Base-by-base conservation (phyloP, 805 yeast genomes). In the Candida broadrunensis region DNA sequence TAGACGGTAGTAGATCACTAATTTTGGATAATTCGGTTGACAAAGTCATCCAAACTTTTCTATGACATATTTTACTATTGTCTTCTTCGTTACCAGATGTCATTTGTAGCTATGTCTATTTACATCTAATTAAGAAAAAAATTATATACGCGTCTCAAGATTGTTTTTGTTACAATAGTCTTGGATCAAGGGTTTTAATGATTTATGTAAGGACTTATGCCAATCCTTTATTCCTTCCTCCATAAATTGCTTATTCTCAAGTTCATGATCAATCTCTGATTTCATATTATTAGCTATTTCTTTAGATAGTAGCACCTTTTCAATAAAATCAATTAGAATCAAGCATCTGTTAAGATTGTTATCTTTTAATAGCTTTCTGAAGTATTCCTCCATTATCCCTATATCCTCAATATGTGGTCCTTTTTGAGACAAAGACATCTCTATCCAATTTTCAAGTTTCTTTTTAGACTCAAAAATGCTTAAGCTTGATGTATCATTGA, bases 1-100 rank as follows among this genome's bases (percentile, higher is more conserved):
- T 81, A 0, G 84, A 63, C 1, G 85, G 85, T 2, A 80, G 59
- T 23, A 59, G 44, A 43, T 78, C 82, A 32, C 60, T 50, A 20
- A 60, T 30, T 11, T 37, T 35, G 7, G 58, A 38, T 15, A 51
- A 43, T n/a, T 39, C 37, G 2, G 39, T 44, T 9, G 60, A 54
- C 6, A 48, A 51, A 4, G 57, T 49, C 7, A 60, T 35, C 50
- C 51, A 55, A 19, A 58, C 58, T 9, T 42, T 43, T 38, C 62
- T 24, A 5, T 25, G 14, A 25, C 5, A 9, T 25, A 13, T 13
- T 7, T 13, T 13, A 8, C 14, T 25, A 9, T 11, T 13, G 12
- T 5, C 14, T 13, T 25, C 29, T 14, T 29, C 32, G 5, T 15
- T 15, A 29, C 14, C 18, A n/a, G 3, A 6, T 5, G 32, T 29